Evolutionary conservation across 2,329 filamentous ascomycete genomes (phyloP).

Genomic region (Simplicillium aogashimaense): DNA sequence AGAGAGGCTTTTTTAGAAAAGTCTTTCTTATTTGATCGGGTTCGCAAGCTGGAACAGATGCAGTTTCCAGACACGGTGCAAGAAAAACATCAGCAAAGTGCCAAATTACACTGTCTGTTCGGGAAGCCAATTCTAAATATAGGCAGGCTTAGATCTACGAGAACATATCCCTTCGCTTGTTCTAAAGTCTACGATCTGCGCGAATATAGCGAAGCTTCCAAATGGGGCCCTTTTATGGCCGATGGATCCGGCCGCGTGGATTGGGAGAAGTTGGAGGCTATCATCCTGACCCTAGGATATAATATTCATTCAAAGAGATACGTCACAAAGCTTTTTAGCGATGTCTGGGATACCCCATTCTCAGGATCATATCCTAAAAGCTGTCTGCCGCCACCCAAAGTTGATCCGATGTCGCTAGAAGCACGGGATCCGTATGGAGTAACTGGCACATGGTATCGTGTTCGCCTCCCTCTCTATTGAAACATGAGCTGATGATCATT

Average conservation of each 20-base stretch:
- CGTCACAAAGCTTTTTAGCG: constrained; percentile 33
- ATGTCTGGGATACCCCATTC: constrained; percentile 47
- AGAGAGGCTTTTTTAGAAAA: constrained; percentile 51
- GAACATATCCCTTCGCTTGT: constrained; percentile 51
- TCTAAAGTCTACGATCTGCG: constrained; percentile 66
- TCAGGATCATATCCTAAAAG: constrained; percentile 42
- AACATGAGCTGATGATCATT: not conserved
- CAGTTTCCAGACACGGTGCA: constrained; percentile 19
- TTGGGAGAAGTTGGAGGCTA: constrained; percentile 72
- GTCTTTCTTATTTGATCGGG: constrained; percentile 53
- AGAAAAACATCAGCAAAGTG: constrained; percentile 49
- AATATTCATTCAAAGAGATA: constrained; percentile 46
- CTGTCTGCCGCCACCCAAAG: constrained; percentile 26
- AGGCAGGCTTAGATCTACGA: constrained; percentile 22
- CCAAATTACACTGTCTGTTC: constrained; percentile 60
- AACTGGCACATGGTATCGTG: constrained; percentile 61
- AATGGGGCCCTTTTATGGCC: constrained; percentile 63
- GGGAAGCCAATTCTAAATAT: constrained; percentile 45
- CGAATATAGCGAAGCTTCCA: constrained; percentile 48
- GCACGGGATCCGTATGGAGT: constrained; percentile 60
- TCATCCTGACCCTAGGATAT: constrained; percentile 57
- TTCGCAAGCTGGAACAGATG: constrained; percentile 26
- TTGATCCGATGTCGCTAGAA: constrained; percentile 33
- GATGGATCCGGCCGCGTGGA: constrained; percentile 56
- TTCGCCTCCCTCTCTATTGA: constrained; percentile 21